phyloP scores from a whole-genome alignment of 345 rosid genomes.

The Geranium rotundifolium region DNA sequence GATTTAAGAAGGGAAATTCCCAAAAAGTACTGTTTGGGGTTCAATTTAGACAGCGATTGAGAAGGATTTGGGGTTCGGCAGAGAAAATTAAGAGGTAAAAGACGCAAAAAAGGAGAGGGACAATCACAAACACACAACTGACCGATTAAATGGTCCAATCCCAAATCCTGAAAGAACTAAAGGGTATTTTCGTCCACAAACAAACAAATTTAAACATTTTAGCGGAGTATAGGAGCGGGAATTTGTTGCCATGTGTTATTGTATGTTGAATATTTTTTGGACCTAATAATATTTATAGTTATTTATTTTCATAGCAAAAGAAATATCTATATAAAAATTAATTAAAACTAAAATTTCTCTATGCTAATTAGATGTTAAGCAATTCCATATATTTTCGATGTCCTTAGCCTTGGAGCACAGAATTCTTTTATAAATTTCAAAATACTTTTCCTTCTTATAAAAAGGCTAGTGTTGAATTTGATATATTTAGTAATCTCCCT shows the following conservation, averaged over 20 bases:
- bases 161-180: background rate
- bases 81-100: constrained; percentile 3
- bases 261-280: no score
- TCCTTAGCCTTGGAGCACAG: no score
- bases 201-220: constrained; percentile 10
- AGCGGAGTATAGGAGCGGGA: constrained; percentile 19
- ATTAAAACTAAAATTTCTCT: no score
- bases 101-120: constrained; percentile 1
- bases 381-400: no score
- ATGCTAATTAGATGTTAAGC: no score
- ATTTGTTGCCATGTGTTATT: background rate
- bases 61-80: background rate
- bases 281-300: no score
- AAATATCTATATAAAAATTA: no score
- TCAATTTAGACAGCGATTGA: constrained; percentile 7
- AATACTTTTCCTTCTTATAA: no score
- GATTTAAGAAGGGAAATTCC: constrained; percentile 2
- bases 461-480: no score
- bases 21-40: background rate
- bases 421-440: no score
- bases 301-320: no score
- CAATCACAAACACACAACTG: background rate
- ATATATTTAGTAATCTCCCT: no score
- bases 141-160: background rate
- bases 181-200: constrained; percentile 24